Percentiles rank a stretch among this genome's conserved stretches.
These are phyloP conservation scores for Yamadazyma dushanensis DNA, from an alignment of 1,139 yeast species.

Conservation along the genomic window DNA sequence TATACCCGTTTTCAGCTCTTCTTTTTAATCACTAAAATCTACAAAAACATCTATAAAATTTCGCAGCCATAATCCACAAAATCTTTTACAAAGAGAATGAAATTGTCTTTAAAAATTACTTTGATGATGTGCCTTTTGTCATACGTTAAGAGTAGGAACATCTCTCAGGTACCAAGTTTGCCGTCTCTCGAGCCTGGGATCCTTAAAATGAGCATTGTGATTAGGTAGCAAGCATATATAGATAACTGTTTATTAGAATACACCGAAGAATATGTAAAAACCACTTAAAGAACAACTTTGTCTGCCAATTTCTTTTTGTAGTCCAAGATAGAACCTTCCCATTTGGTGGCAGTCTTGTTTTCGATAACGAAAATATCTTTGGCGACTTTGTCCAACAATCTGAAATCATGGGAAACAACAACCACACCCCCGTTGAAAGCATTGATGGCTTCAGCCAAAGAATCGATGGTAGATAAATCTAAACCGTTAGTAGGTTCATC, in stretches of 20 bases:
- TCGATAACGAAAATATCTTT: conserved; percentile 96
- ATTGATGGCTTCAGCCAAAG: conserved; percentile 93
- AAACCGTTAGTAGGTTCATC: conserved; percentile 99
- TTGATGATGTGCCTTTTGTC: no score
- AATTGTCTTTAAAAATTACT: no score
- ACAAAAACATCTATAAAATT: neutral
- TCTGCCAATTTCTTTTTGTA: conserved; percentile 93
- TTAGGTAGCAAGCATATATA: neutral
- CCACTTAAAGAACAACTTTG: conserved; percentile 68
- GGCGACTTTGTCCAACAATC: conserved; percentile 95
- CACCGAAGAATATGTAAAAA: conserved; percentile 10
- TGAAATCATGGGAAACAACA: conserved; percentile 98
- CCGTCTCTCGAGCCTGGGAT: no score
- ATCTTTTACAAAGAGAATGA: no score
- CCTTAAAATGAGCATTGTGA: no score
- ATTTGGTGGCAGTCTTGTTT: conserved; percentile 89
- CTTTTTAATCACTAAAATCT: no score
- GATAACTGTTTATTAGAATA: conserved; percentile 7
- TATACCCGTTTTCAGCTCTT: no score
- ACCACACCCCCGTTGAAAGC: conserved; percentile 97
- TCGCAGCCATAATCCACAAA: no score
- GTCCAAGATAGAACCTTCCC: conserved; percentile 90
- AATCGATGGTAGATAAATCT: conserved; percentile 97
- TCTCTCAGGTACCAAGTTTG: no score
- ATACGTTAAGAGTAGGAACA: no score